Base-by-base conservation (phyloP, 805 yeast genomes). In the Saccharomycopsis sp. region DNA sequence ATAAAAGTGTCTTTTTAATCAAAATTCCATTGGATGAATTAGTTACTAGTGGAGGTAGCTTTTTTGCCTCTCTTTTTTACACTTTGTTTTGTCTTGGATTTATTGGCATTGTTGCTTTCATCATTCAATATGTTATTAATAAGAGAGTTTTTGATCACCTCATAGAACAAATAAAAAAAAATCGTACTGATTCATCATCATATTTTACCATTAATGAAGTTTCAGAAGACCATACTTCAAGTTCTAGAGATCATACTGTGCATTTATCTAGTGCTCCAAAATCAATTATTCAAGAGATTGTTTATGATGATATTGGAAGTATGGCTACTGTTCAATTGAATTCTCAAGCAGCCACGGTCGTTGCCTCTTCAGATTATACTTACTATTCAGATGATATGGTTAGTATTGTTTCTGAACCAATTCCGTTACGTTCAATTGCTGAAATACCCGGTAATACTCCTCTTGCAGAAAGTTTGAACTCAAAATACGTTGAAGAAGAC, bases 1-100 rank as follows among this genome's bases (percentile, higher is more conserved):
- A 92, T 2, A 78, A 80, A 46, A 69, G 85, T 1, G 70, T 86
- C 21, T 74, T 70, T 49, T 74, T 85, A 6, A 60, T 78, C 42
- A 66, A 63, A 42, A 56, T 85, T 17, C 88, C 92, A 3, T 60
- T 58, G 19, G 67, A 66, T 18, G 5, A 60, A 57, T 41, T 66
- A 73, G 5, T 45, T 12, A 28, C 19, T 17, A 33, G 41, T 12
- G 37, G 40, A 10, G 55, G 31, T 38, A 66, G 32, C 60, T 62
- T 17, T 48, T 62, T 9, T 36, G 63, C 17, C 51, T 66, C 56
- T 56, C 52, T 58, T 41, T 51, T 66, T 36, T 52, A 64, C 39
- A 54, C 58, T n/a, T 21, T 45, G 15, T 40, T 43, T 21, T 42
- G 49, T 21, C 54, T 61, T 15, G 31, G 66, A 6, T 25, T 64